phyloP scores from a whole-genome alignment of 2,329 filamentous ascomycete genomes.

The Fonsecaea nubica region DNA sequence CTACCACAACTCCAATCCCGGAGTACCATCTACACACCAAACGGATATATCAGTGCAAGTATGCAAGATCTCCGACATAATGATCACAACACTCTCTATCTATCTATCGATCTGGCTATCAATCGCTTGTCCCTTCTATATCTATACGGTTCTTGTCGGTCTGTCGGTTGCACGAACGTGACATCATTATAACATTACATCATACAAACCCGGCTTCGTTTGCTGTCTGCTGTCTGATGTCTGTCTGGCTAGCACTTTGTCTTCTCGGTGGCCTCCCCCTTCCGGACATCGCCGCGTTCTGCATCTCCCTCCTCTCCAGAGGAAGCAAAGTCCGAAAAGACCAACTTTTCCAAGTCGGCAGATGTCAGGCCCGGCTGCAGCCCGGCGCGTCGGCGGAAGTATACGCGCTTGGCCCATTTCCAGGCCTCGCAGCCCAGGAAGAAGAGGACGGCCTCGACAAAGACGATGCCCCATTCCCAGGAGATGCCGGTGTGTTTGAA shows the following conservation, averaged over 20 bases:
- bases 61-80: no score
- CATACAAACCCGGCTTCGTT: no score
- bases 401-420: slow-evolving; percentile 70
- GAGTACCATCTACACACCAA: no score
- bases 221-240: no score
- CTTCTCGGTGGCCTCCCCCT: neutral
- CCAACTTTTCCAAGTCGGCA: slow-evolving; percentile 31
- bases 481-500: slow-evolving; percentile 70
- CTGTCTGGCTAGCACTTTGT: neutral
- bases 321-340: neutral
- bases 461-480: slow-evolving; percentile 74
- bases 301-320: neutral
- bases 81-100: no score
- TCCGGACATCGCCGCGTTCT: neutral
- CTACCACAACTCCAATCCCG: no score
- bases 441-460: slow-evolving; percentile 66
- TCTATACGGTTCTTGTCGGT: no score
- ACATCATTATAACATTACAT: no score
- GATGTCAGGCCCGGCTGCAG: slow-evolving; percentile 24
- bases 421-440: slow-evolving; percentile 69
- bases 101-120: no score
- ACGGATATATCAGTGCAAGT: no score
- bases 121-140: no score
- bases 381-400: slow-evolving; percentile 49
- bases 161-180: no score